Evolutionary conservation across 805 yeast genomes (phyloP).

Genomic region (Myxozyma vanderwaltii): DNA sequence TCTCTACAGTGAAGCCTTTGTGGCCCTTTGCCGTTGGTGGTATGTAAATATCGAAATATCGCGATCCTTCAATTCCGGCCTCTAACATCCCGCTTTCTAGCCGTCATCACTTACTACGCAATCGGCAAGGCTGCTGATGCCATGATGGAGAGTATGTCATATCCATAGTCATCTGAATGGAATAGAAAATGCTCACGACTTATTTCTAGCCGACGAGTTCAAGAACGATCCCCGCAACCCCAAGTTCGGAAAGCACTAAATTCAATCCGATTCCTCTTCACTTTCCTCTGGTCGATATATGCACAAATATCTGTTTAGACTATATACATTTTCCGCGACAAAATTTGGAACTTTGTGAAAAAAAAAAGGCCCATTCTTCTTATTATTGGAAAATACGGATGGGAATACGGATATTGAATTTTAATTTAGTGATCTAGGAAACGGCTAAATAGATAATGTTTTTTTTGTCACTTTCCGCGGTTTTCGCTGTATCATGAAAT

Average conservation of each 20-base stretch:
- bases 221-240: slow-evolving; percentile 96
- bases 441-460: not conserved
- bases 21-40: slow-evolving; percentile 92
- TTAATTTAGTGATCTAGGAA: too few species aligned
- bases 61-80: not conserved
- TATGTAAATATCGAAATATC: slow-evolving; percentile 44
- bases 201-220: slow-evolving; percentile 56
- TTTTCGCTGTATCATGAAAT: slow-evolving; percentile 6
- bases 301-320: too few species aligned
- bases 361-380: too few species aligned
- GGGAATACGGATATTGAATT: too few species aligned
- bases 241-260: slow-evolving; percentile 54
- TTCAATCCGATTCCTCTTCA: not conserved
- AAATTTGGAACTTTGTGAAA: too few species aligned
- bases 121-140: slow-evolving; percentile 70
- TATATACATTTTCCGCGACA: too few species aligned
- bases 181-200: not conserved
- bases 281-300: too few species aligned
- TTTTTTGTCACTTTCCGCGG: not conserved
- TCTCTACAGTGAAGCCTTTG: slow-evolving; percentile 58
- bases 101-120: slow-evolving; percentile 64
- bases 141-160: slow-evolving; percentile 56
- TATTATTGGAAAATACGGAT: too few species aligned
- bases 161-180: not conserved
- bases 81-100: slow-evolving; percentile 20